These are phyloP conservation scores for Fusarium pseudocircinatum DNA, from an alignment of 2,329 filamentous ascomycete genomes.

Conservation along the genomic window DNA sequence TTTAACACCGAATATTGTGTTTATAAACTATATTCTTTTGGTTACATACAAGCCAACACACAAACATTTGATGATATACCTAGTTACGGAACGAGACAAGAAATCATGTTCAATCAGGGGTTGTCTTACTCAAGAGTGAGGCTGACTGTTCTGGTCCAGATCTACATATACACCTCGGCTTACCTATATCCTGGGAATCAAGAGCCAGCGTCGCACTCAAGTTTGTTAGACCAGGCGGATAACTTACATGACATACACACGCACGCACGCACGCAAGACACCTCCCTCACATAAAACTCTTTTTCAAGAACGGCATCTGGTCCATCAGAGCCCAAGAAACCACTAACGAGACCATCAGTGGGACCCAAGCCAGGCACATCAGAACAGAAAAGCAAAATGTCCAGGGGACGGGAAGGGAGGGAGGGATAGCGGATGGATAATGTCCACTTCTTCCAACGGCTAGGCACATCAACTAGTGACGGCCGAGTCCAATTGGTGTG, in stretches of 20 bases:
- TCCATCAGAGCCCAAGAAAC: slow-evolving; percentile 17
- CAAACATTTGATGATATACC: not conserved
- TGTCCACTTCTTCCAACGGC: slow-evolving; percentile 26
- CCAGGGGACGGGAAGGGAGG: slow-evolving; percentile 25
- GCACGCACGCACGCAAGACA: slow-evolving; percentile 6
- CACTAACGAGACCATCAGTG: slow-evolving; percentile 30
- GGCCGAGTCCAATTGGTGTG: slow-evolving; percentile 7
- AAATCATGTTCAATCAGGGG: not conserved
- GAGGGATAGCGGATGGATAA: slow-evolving; percentile 12
- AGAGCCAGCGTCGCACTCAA: slow-evolving; percentile 10
- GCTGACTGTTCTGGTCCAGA: not conserved
- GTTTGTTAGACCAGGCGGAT: not conserved
- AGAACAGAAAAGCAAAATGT: slow-evolving; percentile 21
- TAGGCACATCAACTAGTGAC: slow-evolving; percentile 19
- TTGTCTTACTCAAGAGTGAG: not conserved
- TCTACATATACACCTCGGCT: not conserved
- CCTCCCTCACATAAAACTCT: slow-evolving; percentile 15
- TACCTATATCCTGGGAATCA: not conserved
- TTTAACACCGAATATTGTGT: slow-evolving; percentile 3
- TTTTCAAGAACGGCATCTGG: not conserved
- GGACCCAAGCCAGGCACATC: slow-evolving; percentile 36
- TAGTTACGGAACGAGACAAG: not conserved
- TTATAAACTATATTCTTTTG: not conserved
- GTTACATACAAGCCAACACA: not conserved
- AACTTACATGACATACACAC: slow-evolving; percentile 3